A percentile compares a stretch with the other conserved stretches of the same genome.
Conservation (phyloP, 2,329 filamentous ascomycete species). For the Exophiala xenobiotica region DNA sequence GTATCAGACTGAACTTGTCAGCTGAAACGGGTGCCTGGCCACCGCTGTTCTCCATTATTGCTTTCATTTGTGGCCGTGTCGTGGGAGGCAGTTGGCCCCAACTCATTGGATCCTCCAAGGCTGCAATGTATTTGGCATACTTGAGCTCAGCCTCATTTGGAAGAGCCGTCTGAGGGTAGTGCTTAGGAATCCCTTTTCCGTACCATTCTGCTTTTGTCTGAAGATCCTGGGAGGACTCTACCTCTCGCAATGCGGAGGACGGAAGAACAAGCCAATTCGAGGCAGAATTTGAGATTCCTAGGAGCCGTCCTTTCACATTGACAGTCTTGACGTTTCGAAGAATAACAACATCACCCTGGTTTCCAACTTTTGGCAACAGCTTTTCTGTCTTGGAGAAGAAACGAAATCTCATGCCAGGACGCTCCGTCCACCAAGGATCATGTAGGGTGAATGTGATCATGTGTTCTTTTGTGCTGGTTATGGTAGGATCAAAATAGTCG, state of each 20-base stretch:
- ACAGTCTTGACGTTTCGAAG: constrained; percentile 55
- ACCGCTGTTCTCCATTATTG: constrained; percentile 17
- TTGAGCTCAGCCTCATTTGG: constrained; percentile 17
- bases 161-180: background rate
- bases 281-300: constrained; percentile 14
- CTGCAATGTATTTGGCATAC: constrained; percentile 26
- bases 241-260: constrained; percentile 11
- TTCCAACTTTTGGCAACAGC: constrained; percentile 45
- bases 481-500: constrained; percentile 58
- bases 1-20: constrained; percentile 62
- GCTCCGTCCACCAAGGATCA: constrained; percentile 56
- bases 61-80: constrained; percentile 15
- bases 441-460: constrained; percentile 62
- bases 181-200: background rate
- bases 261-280: constrained; percentile 22
- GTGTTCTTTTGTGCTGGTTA: constrained; percentile 56
- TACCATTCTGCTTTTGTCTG: constrained; percentile 7
- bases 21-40: constrained; percentile 7
- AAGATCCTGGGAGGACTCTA: constrained; percentile 13
- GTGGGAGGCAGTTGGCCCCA: constrained; percentile 12
- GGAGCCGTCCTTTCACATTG: constrained; percentile 6
- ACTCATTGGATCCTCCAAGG: constrained; percentile 17
- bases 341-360: constrained; percentile 64
- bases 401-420: constrained; percentile 49
- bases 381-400: constrained; percentile 58